phyloP scores from a whole-genome alignment of 2,329 filamentous ascomycete genomes.

The Penicillium paneum region DNA sequence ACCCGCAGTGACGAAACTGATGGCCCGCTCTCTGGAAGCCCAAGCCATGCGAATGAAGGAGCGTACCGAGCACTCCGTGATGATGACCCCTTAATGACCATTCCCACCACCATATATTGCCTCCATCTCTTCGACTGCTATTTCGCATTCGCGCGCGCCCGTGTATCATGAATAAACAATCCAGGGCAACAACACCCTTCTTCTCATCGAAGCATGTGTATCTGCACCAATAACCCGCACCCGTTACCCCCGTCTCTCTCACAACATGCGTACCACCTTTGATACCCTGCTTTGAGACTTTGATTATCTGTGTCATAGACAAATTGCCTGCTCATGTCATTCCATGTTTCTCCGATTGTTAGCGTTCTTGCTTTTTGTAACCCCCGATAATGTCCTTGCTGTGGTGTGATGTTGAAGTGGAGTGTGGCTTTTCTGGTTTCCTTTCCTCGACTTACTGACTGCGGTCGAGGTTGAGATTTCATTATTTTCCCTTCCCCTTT shows the following conservation, averaged over 20 bases:
- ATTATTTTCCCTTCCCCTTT: not conserved
- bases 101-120: not conserved
- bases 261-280: conserved; percentile 1
- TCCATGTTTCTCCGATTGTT: conserved; percentile 5
- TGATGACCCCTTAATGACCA: conserved; percentile 28
- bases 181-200: not conserved
- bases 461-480: not conserved
- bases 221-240: not conserved
- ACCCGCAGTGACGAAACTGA: conserved; percentile 61
- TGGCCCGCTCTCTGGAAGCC: conserved; percentile 63
- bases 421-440: not conserved
- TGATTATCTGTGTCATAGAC: conserved; percentile 22
- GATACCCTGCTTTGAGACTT: conserved; percentile 9
- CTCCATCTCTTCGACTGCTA: not conserved
- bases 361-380: conserved; percentile 9
- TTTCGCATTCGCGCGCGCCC: conserved; percentile 3
- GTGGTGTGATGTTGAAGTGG: not conserved
- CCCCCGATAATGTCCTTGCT: not conserved
- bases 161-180: conserved; percentile 16
- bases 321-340: conserved; percentile 17
- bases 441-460: not conserved
- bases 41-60: conserved; percentile 63
- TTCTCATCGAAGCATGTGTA: not conserved
- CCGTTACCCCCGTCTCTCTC: not conserved
- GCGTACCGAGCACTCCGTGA: conserved; percentile 47